These are phyloP conservation scores for Pisolithus sp. DNA, from an alignment of 768 basidiomycete genomes.

Conservation along the genomic window DNA sequence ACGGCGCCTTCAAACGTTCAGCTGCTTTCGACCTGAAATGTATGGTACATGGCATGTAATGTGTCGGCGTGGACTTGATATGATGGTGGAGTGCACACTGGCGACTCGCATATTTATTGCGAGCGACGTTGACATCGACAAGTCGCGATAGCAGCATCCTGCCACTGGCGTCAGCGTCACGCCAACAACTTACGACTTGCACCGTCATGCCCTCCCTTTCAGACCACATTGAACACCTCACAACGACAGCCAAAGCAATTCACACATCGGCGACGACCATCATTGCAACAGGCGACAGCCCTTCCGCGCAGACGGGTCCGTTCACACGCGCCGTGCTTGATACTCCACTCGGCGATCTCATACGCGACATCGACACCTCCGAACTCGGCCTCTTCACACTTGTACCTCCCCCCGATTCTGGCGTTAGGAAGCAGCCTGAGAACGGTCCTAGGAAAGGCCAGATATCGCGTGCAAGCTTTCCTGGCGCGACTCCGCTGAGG, in stretches of 20 bases:
- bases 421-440: conserved; percentile 23
- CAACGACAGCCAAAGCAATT: conserved; percentile 46
- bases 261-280: conserved; percentile 35
- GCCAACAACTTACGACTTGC: neutral
- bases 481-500: conserved; percentile 65
- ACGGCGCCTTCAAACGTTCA: no score
- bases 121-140: neutral
- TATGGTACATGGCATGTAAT: no score
- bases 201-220: conserved; percentile 47
- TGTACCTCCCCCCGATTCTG: conserved; percentile 30
- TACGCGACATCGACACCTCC: conserved; percentile 72
- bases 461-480: conserved; percentile 59
- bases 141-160: neutral
- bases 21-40: no score
- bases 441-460: conserved; percentile 29
- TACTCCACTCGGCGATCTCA: conserved; percentile 63
- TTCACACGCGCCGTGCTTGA: conserved; percentile 64
- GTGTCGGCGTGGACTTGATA: no score
- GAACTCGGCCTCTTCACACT: conserved; percentile 76
- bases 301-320: conserved; percentile 15
- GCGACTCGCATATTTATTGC: no score
- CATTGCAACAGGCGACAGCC: conserved; percentile 17
- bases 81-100: no score
- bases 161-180: neutral
- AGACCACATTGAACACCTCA: conserved; percentile 65